A percentile compares a stretch with the other conserved stretches of the same genome.
Conservation (phyloP, 768 basidiomycete genomes). For the Vararia minispora region DNA sequence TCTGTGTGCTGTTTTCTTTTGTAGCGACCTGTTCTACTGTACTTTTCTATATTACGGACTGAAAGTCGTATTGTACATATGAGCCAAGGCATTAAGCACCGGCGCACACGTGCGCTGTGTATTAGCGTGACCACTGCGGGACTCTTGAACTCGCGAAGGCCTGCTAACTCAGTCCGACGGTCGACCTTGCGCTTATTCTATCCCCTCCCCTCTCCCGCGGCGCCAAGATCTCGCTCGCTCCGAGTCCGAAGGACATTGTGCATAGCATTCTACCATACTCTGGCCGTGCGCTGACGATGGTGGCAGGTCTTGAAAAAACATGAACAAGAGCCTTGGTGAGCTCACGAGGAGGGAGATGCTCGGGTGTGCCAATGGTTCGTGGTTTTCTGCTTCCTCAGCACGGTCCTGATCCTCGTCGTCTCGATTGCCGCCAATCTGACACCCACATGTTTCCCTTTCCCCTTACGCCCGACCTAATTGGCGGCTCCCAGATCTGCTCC, state of each 20-base stretch:
- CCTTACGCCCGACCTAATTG: constrained; percentile 1
- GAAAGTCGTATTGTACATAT: too few relatives aligned
- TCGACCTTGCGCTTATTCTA: too few relatives aligned
- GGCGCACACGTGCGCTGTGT: too few relatives aligned
- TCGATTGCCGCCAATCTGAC: constrained; percentile 88
- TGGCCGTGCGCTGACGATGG: constrained; percentile 1
- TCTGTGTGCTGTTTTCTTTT: too few relatives aligned
- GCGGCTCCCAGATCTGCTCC: constrained; percentile 34
- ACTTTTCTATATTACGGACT: too few relatives aligned
- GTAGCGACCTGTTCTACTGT: too few relatives aligned
- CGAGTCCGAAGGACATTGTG: constrained; percentile 85
- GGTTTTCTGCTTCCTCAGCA: constrained; percentile 88
- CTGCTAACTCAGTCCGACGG: too few relatives aligned
- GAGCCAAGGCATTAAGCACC: too few relatives aligned
- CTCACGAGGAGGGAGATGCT: constrained; percentile 52
- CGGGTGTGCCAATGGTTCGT: constrained; percentile 74
- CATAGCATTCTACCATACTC: constrained; percentile 16
- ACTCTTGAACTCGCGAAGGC: too few relatives aligned
- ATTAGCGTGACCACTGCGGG: too few relatives aligned
- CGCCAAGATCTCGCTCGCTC: constrained; percentile 60
- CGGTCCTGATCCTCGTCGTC: constrained; percentile 81
- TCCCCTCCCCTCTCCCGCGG: too few relatives aligned
- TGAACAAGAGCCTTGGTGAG: constrained; percentile 62
- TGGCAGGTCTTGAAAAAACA: constrained; percentile 81
- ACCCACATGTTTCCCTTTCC: constrained; percentile 36